Evolutionary conservation across 495 filamentous ascomycete species (phyloP), one percentile per base, ranked within the genome.

Genomic region (Chaetomidium leptoderma): DNA sequence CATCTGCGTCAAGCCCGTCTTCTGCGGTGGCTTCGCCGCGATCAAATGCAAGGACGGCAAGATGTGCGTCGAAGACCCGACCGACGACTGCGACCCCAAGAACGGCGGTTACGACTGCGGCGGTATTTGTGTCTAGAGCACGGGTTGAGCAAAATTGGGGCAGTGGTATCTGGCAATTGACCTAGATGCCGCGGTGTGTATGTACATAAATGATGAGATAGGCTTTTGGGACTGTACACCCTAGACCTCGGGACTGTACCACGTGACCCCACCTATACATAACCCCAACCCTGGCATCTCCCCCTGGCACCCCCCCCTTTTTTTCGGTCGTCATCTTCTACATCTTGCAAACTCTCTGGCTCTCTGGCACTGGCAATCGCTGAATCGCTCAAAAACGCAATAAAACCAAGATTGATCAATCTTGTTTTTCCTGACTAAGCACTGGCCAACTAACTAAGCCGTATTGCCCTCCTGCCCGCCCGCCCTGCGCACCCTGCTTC

Each of bases 11-110:
- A 47, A 51, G 54, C 54, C 65, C 17, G 24, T 37, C 13, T 63
- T 72, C 33, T 72, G 69, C 33, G 67, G 69, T 6, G 69, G 69
- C 8, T 57, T 72, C 10, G 63, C 63, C 2, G 69, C 62, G n/a
- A 44, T 65, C 23, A 19, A 0, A 4, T 72, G 69, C 58, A 49
- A 57, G 50, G 61, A 55, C 14, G 59, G 57, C 10, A 59, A 61
- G 65, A 51, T 51, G 8, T 71, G 69, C 35, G 44, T 71, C 17
- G 67, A 71, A 40, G 65, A 71, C 26, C 67, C 69, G 11, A 30
- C 57, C 17, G 69, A 71, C 48, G 63, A 67, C n/a, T 70, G 68
- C 40, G 60, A 65, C 50, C 59, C 58, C 11, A 2, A 32, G 36
- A 65, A 63, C 10, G 69, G 69, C 1, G 69, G 69, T 1, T 60